Base-by-base conservation (phyloP, 108 stramenopile genomes). In the Cyclotella atomus region DNA sequence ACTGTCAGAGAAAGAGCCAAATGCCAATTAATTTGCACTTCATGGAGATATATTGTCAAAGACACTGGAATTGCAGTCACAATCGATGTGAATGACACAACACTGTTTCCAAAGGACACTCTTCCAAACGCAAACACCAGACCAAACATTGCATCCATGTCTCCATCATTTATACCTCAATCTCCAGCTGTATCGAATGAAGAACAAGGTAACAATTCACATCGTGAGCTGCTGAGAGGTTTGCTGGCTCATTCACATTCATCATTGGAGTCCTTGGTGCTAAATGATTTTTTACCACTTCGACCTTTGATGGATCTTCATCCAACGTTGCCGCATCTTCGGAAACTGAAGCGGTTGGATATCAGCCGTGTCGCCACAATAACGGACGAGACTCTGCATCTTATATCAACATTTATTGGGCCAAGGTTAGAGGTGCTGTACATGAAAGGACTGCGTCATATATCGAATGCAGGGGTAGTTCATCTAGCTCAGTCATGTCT, bases 401-500 rank as follows among this genome's bases (percentile, higher is more conserved):
- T 88, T 0, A 71, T 90, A 17, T 71, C 84, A 0, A 57, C 69
- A 36, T 81, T 73, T 28, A 45, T 81, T 6, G 65, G 52, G 29
- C 15, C 38, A 20, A 68, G 83, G 15, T 49, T 90, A 28, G 83
- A 82, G 64, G 89, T 90, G 2, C 47, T 90, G 28, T 90, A 90
- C 52, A 66, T 90, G 67, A 88, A 88, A 47, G 85, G 85, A 25
- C 44, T 84, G 20, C 16, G 33, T 12, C 54, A 70, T 30, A 76
- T 90, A 9, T 77, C 83, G 0, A 85, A 87, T 76, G 81, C 62
- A 10, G 89, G 89, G 0, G 47, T 90, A 15, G 69, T 71, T 12
- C 69, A 76, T 15, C 72, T 90, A 5, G 77, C 75, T 5, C 59
- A 66, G 43, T 73, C 74, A 12, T 88, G 87, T 52, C 24, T 9